Base-by-base conservation (phyloP, 2,329 filamentous ascomycete genomes). In the Penicillium griseofulvum region DNA sequence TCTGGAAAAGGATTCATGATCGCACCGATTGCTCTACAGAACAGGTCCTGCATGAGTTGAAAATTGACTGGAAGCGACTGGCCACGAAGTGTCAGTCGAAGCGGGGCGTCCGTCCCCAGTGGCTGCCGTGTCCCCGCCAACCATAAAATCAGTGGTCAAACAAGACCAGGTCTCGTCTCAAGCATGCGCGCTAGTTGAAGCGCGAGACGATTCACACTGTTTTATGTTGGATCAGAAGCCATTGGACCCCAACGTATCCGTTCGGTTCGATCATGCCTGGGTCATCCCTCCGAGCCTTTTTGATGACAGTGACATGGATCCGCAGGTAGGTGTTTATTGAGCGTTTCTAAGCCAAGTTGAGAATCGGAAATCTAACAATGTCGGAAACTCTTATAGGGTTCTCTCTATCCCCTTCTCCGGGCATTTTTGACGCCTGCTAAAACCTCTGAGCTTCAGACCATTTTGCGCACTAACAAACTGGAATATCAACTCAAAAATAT, bases 271-370 rank as follows among this genome's bases (percentile, higher is more conserved):
- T 51, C 33, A 55, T 55, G 47, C 11, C 14, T 50, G 52, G 52
- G 47, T 55, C 6, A 51, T 55, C 34, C 52, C 52, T 34, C 34
- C 47, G 3, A 50, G 47, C 41, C 41, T 51, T 39, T 55, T 55
- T 11, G 41, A 55, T 38, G 52, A 33, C 28, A 45, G 28, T 46
- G 52, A 50, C 33, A 55, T 55, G 52, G 45, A 49, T 14, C 31
- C 52, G n/a, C 38, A 37, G 45, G 52, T 49, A 38, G 6, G 28
- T 33, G 24, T 19, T 28, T n/a, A 22, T 22, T 28, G 5, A 5
- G 1, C 5, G 16, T 8, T 11, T 5, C 8, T 19, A 33, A 7
- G 11, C 2, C 19, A 22, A 14, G 9, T 12, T 5, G 5, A 38
- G 3, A 11, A 10, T 9, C 6, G 5, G 9, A 17, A n/a, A 48